Conservation (phyloP, 768 basidiomycete species). For the Tylopilus plumbeoviolaceoides region DNA sequence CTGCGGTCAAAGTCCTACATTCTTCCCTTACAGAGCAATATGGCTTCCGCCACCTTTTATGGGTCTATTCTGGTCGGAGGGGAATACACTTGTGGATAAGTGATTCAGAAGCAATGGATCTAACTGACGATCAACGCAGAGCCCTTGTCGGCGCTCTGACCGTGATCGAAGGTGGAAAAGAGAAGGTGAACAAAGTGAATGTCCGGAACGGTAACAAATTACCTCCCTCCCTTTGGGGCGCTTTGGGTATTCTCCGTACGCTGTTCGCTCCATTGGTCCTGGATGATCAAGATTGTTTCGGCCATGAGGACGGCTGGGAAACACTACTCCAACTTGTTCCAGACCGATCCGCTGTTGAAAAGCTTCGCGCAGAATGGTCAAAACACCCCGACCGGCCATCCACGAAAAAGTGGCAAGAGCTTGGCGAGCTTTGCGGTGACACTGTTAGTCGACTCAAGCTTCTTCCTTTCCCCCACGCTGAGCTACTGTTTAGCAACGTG, state of each 20-base stretch:
- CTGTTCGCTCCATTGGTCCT: constrained; percentile 69
- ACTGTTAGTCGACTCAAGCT: constrained; percentile 28
- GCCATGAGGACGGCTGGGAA: constrained; percentile 64
- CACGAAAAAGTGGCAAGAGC: constrained; percentile 68
- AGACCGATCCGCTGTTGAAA: constrained; percentile 45
- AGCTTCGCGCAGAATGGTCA: constrained; percentile 59
- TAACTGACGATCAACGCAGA: constrained; percentile 89
- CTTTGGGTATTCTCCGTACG: constrained; percentile 45
- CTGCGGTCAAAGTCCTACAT: constrained; percentile 87
- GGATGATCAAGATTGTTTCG: constrained; percentile 82
- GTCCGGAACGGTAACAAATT: constrained; percentile 44
- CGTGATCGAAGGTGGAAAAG: constrained; percentile 76
- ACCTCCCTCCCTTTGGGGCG: constrained; percentile 64
- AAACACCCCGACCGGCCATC: constrained; percentile 51
- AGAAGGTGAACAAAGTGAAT: constrained; percentile 79
- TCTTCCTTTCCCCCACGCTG: background rate
- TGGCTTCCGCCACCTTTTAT: constrained; percentile 84
- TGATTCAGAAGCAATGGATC: constrained; percentile 78
- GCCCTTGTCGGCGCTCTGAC: constrained; percentile 86
- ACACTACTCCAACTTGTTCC: constrained; percentile 72
- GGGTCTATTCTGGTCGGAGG: constrained; percentile 98
- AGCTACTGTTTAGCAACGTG: constrained; percentile 21
- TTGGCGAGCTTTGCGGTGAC: constrained; percentile 35
- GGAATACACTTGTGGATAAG: constrained; percentile 99
- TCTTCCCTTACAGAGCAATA: constrained; percentile 79